Base-by-base conservation (phyloP, 1,284 basidiomycete genomes). In the Melanopsichium pennsylvanicum region DNA sequence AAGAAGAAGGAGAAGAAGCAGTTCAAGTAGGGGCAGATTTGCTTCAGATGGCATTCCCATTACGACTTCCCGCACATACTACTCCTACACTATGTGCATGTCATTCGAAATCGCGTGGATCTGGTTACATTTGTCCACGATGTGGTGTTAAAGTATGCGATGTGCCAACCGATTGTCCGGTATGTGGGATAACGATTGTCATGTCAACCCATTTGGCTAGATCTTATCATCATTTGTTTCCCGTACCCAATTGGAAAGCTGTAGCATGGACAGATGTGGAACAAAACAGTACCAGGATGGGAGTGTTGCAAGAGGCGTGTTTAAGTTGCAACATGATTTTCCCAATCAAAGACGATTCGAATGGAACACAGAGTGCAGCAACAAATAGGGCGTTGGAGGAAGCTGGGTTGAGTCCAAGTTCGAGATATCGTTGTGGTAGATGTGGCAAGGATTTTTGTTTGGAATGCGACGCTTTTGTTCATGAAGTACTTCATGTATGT, bases 31-130 rank as follows among this genome's bases (percentile, higher is more conserved):
- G 75, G 7, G 70, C 78, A 2, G 78, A 98, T 82, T 84, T 99
- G 33, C 94, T 99, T 88, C 90, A 96, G 85, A 98, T 99, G 93
- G 95, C 95, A 4, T 99, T 99, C 82, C 96, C 79, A 3, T 50
- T 73, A 0, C 62, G 75, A 3, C 55, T 79, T 6, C 75, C 79
- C 10, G 67, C 70, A 2, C 67, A 71, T 26, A 57, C 72, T 5
- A 56, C 72, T 4, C 57, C 75, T 0, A 72, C 78, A 8, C 58
- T 81, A 0, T 99, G 95, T 78, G 92, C 89, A 2, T 99, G 95
- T 79, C 95, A 99, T 81, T 90, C 90, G 3, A 88, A 92, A 62
- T 84, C 97, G 1, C 50, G 52, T 4, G 62, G 64, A 0, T 40
- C 90, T 63, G 96, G 95, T 5, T 99, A 95, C 83, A 85, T 96